Conservation (phyloP, 2,329 filamentous ascomycete genomes). For the Massarina eburnea region DNA sequence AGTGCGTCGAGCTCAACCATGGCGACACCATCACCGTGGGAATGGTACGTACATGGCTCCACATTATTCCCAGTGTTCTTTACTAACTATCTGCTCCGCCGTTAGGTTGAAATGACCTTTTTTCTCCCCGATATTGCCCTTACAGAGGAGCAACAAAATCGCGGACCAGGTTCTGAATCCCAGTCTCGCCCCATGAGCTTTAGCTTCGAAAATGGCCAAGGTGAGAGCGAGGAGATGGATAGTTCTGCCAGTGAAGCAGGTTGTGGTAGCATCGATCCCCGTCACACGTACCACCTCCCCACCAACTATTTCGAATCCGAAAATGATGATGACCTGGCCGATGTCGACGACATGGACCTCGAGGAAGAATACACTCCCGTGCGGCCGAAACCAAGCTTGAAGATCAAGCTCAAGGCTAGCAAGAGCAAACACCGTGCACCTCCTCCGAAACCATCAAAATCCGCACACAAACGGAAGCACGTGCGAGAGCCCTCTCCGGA, state of each 20-base stretch:
- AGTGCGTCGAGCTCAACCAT: slow-evolving; percentile 56
- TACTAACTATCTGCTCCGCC: neutral
- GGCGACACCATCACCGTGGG: slow-evolving; percentile 72
- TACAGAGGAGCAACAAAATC: slow-evolving; percentile 53
- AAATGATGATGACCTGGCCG: slow-evolving; percentile 23
- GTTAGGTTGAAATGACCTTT: slow-evolving; percentile 62
- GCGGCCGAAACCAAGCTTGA: slow-evolving; percentile 26
- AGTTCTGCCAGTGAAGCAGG: slow-evolving; percentile 33
- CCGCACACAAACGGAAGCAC: slow-evolving; percentile 28
- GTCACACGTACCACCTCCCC: slow-evolving; percentile 35
- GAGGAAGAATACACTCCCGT: slow-evolving; percentile 41
- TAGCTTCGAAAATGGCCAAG: slow-evolving; percentile 66
- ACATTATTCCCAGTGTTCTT: neutral
- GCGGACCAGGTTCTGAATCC: slow-evolving; percentile 55
- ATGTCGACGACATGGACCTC: slow-evolving; percentile 27
- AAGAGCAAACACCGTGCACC: slow-evolving; percentile 19
- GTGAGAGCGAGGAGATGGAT: slow-evolving; percentile 49
- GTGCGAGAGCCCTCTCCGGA: slow-evolving; percentile 27
- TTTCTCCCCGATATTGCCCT: slow-evolving; percentile 58
- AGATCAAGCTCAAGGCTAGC: slow-evolving; percentile 32
- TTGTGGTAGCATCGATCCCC: slow-evolving; percentile 35
- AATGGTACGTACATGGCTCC: slow-evolving; percentile 46
- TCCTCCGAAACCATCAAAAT: slow-evolving; percentile 24
- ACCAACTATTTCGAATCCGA: slow-evolving; percentile 7
- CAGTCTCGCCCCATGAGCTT: slow-evolving; percentile 66